These are phyloP conservation scores for Gigaspora rosea DNA, from an alignment of 192 early-diverging fungal species.

Conservation along the genomic window DNA sequence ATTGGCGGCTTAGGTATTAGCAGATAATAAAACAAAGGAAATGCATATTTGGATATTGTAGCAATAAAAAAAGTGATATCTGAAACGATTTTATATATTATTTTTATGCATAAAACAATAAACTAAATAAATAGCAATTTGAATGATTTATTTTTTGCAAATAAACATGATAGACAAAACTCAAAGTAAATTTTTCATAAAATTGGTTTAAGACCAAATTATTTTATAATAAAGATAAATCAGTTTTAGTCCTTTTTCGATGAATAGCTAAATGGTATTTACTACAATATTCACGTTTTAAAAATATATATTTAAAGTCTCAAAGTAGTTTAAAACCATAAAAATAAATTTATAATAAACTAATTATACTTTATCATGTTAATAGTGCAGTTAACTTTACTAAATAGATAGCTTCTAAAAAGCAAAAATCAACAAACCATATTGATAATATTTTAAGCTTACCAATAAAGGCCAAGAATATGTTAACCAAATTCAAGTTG, in stretches of 20 bases:
- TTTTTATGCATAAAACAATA: too few relatives aligned
- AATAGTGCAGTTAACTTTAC: not conserved
- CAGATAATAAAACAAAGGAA: too few relatives aligned
- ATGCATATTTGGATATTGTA: too few relatives aligned
- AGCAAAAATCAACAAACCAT: not conserved
- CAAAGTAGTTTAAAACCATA: not conserved
- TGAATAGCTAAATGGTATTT: constrained; percentile 8
- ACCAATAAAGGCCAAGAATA: not conserved
- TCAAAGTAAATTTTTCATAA: too few relatives aligned
- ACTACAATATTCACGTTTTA: not conserved
- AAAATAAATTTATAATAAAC: not conserved
- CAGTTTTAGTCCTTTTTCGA: not conserved
- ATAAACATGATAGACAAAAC: too few relatives aligned
- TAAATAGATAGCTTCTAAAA: not conserved
- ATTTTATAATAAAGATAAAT: not conserved
- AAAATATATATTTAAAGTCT: not conserved
- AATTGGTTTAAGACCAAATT: constrained; percentile 1
- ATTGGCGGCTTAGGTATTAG: too few relatives aligned
- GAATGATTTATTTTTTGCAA: too few relatives aligned
- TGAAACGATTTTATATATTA: too few relatives aligned
- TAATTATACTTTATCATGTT: too few relatives aligned
- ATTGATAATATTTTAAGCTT: constrained; percentile 3
- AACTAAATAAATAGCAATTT: too few relatives aligned
- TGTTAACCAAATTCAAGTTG: not conserved
- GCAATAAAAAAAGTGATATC: too few relatives aligned